These are phyloP conservation scores for Pythium dissotocum DNA, from an alignment of 352 stramenopile genomes.

Conservation along the genomic window DNA sequence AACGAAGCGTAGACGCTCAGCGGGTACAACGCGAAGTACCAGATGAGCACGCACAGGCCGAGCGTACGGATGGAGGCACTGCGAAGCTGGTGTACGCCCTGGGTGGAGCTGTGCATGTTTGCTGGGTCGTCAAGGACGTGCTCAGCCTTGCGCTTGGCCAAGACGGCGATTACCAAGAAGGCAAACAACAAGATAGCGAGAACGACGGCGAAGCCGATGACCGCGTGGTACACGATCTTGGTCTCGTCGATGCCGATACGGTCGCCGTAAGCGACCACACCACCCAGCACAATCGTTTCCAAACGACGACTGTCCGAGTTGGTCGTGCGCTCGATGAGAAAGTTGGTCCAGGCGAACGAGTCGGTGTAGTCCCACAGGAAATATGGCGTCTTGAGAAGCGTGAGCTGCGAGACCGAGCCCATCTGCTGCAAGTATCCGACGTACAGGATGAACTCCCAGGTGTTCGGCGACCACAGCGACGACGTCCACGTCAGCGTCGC, in stretches of 20 bases:
- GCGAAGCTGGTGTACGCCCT: background rate
- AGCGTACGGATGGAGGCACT: background rate
- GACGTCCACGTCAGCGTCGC: slow-evolving; percentile 45
- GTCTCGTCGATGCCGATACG: slow-evolving; percentile 55
- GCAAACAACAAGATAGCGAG: slow-evolving; percentile 30
- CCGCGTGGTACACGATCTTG: slow-evolving; percentile 43
- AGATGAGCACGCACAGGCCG: background rate
- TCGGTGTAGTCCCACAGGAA: slow-evolving; percentile 73
- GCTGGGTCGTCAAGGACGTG: background rate
- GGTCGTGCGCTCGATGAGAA: slow-evolving; percentile 37
- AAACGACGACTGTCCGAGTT: slow-evolving; percentile 37
- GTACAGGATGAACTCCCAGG: slow-evolving; percentile 75
- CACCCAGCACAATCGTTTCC: slow-evolving; percentile 55
- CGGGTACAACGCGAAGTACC: background rate
- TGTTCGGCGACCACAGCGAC: slow-evolving; percentile 63
- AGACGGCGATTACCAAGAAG: slow-evolving; percentile 45
- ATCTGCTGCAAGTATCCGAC: slow-evolving; percentile 75
- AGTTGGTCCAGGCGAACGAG: slow-evolving; percentile 69
- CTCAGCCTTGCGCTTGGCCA: slow-evolving; percentile 1
- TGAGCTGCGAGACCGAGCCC: slow-evolving; percentile 56
- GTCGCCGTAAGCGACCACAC: slow-evolving; percentile 58
- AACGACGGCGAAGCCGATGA: slow-evolving; percentile 48
- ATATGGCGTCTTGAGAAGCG: slow-evolving; percentile 62
- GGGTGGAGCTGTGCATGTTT: background rate
- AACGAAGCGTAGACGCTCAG: background rate